phyloP scores from a whole-genome alignment of 345 rosid species.

The Boechera divaricarpa region DNA sequence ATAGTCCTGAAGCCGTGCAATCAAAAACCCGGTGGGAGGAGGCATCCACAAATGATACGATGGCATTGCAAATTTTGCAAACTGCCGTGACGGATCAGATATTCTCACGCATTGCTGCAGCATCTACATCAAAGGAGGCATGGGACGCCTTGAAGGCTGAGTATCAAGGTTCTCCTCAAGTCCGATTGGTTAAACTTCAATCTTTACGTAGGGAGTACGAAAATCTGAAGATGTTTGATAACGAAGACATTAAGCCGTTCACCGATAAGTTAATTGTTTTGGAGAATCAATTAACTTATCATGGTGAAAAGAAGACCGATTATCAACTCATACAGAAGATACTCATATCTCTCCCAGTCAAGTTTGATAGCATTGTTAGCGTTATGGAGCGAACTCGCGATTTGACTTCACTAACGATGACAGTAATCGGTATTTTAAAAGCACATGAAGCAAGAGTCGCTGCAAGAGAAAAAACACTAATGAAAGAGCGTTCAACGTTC shows the following conservation, averaged over 20 bases:
- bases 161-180: neutral
- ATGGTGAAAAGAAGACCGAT: no score
- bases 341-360: no score
- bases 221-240: no score
- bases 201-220: no score
- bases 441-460: neutral
- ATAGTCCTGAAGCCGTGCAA: no score
- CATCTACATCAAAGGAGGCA: neutral
- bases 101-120: neutral
- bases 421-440: neutral
- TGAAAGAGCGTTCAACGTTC: no score
- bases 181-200: no score
- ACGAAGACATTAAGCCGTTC: no score
- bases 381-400: neutral
- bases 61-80: neutral
- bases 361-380: neutral
- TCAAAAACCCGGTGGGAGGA: neutral
- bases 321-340: no score
- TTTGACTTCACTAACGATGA: neutral
- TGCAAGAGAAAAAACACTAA: no score
- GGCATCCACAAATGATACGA: neutral
- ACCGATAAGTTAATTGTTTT: neutral
- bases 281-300: neutral
- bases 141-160: neutral
- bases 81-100: neutral